Percentiles rank a stretch among this genome's conserved stretches.
phyloP scores from a whole-genome alignment of 495 filamentous ascomycete genomes.

The Penicillium chermesinum region DNA sequence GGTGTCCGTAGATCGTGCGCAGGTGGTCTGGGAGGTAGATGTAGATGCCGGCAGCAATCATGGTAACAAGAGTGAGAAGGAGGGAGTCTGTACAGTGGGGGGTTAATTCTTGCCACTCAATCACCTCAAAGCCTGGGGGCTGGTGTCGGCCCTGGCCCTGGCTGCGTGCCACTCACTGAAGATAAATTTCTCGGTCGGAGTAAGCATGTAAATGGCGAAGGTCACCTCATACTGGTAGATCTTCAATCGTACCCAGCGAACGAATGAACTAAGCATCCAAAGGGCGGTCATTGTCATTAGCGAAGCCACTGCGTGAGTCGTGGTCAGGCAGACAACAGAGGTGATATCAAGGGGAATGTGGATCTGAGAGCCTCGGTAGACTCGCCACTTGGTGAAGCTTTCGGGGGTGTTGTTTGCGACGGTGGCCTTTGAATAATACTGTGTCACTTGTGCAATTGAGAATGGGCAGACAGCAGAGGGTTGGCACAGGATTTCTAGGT shows the following conservation, averaged over 20 bases:
- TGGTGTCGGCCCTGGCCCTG: too few species aligned
- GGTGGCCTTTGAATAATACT: too few species aligned
- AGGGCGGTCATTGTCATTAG: slow-evolving; percentile 28
- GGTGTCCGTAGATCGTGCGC: slow-evolving; percentile 65
- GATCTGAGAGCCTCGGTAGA: too few species aligned
- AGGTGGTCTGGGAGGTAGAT: slow-evolving; percentile 93
- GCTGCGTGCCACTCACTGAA: slow-evolving; percentile 59
- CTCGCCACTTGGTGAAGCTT: background rate
- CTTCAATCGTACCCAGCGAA: slow-evolving; percentile 69
- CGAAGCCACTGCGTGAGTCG: too few species aligned
- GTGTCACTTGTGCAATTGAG: too few species aligned
- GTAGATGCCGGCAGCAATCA: slow-evolving; percentile 77
- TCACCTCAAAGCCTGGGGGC: background rate
- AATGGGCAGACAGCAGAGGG: too few species aligned
- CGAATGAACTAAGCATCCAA: slow-evolving; percentile 41
- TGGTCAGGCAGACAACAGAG: too few species aligned
- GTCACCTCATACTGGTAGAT: slow-evolving; percentile 85
- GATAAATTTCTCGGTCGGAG: slow-evolving; percentile 76
- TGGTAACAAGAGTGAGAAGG: slow-evolving; percentile 77
- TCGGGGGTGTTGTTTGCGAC: background rate
- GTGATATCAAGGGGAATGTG: too few species aligned
- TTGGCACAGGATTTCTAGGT: too few species aligned
- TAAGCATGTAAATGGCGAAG: slow-evolving; percentile 81
- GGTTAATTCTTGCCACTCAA: background rate
- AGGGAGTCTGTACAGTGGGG: slow-evolving; percentile 64